These are phyloP conservation scores for Arthrocladium fulminans DNA, from an alignment of 2,329 filamentous ascomycete species.

Conservation along the genomic window DNA sequence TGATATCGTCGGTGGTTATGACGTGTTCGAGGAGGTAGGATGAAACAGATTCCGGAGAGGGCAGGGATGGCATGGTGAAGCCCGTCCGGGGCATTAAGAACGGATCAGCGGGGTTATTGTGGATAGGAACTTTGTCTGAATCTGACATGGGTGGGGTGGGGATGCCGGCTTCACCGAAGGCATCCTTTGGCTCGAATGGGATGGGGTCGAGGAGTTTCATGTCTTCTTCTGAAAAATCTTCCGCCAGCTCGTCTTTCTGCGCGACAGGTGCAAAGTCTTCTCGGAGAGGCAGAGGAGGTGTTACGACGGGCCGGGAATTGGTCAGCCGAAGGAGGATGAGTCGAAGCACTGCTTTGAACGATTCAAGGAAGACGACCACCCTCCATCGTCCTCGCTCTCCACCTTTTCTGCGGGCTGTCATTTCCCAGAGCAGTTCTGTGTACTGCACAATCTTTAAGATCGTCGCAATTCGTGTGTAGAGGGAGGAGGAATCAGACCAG, in stretches of 20 bases:
- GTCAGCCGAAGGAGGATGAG: constrained; percentile 74
- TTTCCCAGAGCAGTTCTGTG: constrained; percentile 93
- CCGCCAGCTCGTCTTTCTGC: constrained; percentile 43
- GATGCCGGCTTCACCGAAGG: constrained; percentile 18
- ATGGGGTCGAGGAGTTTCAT: constrained; percentile 16
- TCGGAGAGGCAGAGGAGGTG: constrained; percentile 75
- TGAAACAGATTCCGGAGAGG: constrained; percentile 71
- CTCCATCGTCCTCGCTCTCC: constrained; percentile 76
- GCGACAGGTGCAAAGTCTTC: constrained; percentile 54
- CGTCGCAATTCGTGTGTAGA: constrained; percentile 74
- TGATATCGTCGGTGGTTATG: constrained; percentile 91
- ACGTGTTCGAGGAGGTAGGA: constrained; percentile 83
- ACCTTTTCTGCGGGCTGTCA: constrained; percentile 80
- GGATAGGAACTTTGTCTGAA: constrained; percentile 16
- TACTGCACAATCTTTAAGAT: constrained; percentile 86
- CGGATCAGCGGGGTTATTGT: constrained; percentile 43
- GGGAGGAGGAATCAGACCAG: constrained; percentile 51
- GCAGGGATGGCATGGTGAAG: constrained; percentile 72
- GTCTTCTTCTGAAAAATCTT: constrained; percentile 32
- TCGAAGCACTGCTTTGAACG: constrained; percentile 75
- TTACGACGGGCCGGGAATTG: constrained; percentile 70
- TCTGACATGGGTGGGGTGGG: constrained; percentile 21
- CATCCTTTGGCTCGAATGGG: constrained; percentile 18
- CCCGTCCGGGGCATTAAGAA: constrained; percentile 96
- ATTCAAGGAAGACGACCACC: constrained; percentile 74